Conservation (phyloP, 2,329 filamentous ascomycete genomes). For the Colletotrichum sp. region DNA sequence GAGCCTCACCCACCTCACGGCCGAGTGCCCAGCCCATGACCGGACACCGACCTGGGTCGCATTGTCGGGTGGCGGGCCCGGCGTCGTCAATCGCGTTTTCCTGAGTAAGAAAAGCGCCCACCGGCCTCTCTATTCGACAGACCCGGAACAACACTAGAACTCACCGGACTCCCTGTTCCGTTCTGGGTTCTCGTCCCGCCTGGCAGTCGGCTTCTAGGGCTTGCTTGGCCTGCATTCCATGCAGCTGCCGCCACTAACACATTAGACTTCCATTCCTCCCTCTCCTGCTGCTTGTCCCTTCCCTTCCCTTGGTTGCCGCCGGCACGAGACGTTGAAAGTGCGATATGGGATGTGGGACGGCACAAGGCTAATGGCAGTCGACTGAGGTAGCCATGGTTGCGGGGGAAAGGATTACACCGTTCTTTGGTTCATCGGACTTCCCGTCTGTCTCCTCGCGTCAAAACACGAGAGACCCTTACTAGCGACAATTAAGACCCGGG, state of each 20-base stretch:
- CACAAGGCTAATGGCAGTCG: not conserved
- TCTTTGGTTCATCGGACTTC: constrained; percentile 6
- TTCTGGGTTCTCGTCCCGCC: not conserved
- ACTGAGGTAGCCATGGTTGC: constrained; percentile 1
- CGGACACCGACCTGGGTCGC: not conserved
- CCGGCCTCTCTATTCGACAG: not conserved
- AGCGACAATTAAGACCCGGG: not conserved
- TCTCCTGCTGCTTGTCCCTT: not conserved
- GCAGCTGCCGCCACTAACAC: not conserved
- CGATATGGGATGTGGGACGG: not conserved
- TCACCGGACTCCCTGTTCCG: not conserved
- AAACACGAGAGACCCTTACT: constrained; percentile 6
- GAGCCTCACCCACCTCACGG: not conserved
- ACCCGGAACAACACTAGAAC: not conserved
- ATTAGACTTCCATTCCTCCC: not conserved
- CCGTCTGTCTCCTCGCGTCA: not conserved
- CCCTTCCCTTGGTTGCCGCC: not conserved
- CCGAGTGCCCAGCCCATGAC: not conserved
- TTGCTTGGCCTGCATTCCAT: not conserved
- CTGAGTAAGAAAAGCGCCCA: not conserved
- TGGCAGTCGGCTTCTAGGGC: not conserved
- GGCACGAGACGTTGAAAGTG: not conserved
- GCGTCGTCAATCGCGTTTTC: not conserved
- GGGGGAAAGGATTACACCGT: not conserved
- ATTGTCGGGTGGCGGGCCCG: not conserved